A percentile compares a stretch with the other conserved stretches of the same genome.
Evolutionary conservation across 31 red algal species (phyloP).

Genomic region (Bonnemaisonia californica): DNA sequence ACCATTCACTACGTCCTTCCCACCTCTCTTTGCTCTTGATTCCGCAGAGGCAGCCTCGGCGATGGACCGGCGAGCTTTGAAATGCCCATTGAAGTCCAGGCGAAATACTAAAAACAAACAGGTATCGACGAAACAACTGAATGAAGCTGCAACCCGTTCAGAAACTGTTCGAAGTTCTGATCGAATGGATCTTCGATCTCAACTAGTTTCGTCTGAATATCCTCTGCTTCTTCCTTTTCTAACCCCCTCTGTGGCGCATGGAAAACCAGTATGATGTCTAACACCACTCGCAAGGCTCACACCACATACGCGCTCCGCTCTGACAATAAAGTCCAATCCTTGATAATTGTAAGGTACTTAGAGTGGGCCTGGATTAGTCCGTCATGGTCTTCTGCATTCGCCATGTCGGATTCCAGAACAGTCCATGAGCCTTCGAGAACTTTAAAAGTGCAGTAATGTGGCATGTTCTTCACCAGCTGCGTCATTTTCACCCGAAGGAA

Average conservation of each 20-base stretch:
- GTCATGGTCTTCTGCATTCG: slow-evolving; percentile 75
- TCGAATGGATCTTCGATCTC: slow-evolving; percentile 45
- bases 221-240: not conserved
- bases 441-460: slow-evolving; percentile 90
- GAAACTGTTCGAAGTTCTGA: slow-evolving; percentile 29
- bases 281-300: slow-evolving; percentile 50
- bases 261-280: slow-evolving; percentile 60
- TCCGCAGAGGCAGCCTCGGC: not conserved
- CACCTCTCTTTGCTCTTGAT: too few species aligned
- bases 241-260: slow-evolving; percentile 21
- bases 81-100: slow-evolving; percentile 74
- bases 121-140: slow-evolving; percentile 56
- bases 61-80: not conserved
- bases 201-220: not conserved
- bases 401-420: slow-evolving; percentile 62
- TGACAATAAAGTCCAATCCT: slow-evolving; percentile 73
- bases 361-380: slow-evolving; percentile 78
- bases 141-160: slow-evolving; percentile 53
- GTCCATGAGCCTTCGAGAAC: slow-evolving; percentile 89
- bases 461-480: slow-evolving; percentile 88
- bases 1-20: too few species aligned
- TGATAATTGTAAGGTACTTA: slow-evolving; percentile 72
- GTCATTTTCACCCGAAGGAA: slow-evolving; percentile 89
- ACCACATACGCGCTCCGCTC: slow-evolving; percentile 72
- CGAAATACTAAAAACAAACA: slow-evolving; percentile 73